Evolutionary conservation across 805 yeast species (phyloP).

Genomic region (Kuraishia ogatae): DNA sequence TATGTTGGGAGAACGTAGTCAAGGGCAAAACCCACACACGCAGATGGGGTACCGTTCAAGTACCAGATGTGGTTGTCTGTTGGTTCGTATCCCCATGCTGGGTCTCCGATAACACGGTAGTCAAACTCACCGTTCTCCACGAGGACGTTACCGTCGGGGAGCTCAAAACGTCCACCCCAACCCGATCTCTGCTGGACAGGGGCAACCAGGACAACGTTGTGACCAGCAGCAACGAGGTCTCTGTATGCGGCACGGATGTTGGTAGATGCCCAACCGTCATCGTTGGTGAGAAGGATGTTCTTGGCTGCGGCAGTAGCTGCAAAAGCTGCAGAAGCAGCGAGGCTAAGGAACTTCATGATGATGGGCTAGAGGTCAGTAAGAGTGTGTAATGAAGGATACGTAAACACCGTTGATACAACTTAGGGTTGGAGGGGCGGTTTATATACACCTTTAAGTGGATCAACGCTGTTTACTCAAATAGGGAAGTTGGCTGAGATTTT

Average conservation of each 20-base stretch:
- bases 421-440: not conserved
- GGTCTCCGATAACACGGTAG: constrained; percentile 38
- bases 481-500: too few relatives aligned
- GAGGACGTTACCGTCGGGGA: constrained; percentile 30
- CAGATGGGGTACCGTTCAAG: constrained; percentile 48
- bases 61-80: constrained; percentile 38
- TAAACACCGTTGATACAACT: too few relatives aligned
- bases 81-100: constrained; percentile 47
- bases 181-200: constrained; percentile 46
- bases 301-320: constrained; percentile 18
- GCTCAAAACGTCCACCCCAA: constrained; percentile 43
- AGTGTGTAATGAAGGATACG: too few relatives aligned
- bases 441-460: not conserved
- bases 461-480: too few relatives aligned
- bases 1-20: constrained; percentile 37
- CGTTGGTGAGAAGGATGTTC: constrained; percentile 43
- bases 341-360: not conserved
- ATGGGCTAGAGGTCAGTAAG: not conserved
- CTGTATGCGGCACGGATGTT: constrained; percentile 48
- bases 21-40: constrained; percentile 39
- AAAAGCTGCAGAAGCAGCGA: constrained; percentile 4
- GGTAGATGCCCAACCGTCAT: constrained; percentile 49
- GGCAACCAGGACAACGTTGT: constrained; percentile 40
- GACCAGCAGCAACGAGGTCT: constrained; percentile 37
- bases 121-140: constrained; percentile 37